Evolutionary conservation across 352 stramenopile species (phyloP), one percentile per base, ranked within the genome.

Genomic region (Thraustochytrium striatum): DNA sequence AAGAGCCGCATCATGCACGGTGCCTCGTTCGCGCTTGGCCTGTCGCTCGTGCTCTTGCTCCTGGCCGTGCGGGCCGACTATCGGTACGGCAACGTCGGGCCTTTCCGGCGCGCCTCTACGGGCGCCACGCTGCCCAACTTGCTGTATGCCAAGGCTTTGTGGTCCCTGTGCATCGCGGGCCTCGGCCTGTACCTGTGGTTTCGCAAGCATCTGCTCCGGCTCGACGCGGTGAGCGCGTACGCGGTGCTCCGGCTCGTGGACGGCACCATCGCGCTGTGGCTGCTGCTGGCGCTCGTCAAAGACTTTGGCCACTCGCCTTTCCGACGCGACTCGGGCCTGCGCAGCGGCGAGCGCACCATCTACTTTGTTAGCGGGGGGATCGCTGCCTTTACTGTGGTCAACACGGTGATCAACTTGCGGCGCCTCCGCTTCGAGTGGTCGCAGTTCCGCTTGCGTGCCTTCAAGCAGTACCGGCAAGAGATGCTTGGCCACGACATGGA

Each of bases 1-100:
- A 75, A 75, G 25, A 75, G 65, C 30, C 44, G 52, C 44, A 16
- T 75, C 50, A 75, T 75, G 65, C 32, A 61, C 25, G 65, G 44
- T 19, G 41, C 61, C 2, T 55, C 65, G 16, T 3, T 62, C 1
- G 44, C 41, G 25, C 30, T 75, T 8, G 30, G 30, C 8, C n/a
- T 38, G 19, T 55, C 32, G n/a, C 61, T 30, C 30, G 50, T 75
- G 19, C 13, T 75, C 5, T 62, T 75, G 21, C 44, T 75, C 47
- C 19, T 75, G 5, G 65, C 28, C 3, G 8, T 61, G 11, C 44
- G 52, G 8, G 65, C 65, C 16, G 44, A 58, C 35, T 62, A 58
- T 21, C 30, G n/a, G 32, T 75, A 58, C 36, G 5, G 43, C 9
- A 62, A 55, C 32, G 65, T 32, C 9, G 16, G 2, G 16, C 65